These are phyloP conservation scores for Tremellales sp. DNA, from an alignment of 1,284 basidiomycete species.

Conservation along the genomic window DNA sequence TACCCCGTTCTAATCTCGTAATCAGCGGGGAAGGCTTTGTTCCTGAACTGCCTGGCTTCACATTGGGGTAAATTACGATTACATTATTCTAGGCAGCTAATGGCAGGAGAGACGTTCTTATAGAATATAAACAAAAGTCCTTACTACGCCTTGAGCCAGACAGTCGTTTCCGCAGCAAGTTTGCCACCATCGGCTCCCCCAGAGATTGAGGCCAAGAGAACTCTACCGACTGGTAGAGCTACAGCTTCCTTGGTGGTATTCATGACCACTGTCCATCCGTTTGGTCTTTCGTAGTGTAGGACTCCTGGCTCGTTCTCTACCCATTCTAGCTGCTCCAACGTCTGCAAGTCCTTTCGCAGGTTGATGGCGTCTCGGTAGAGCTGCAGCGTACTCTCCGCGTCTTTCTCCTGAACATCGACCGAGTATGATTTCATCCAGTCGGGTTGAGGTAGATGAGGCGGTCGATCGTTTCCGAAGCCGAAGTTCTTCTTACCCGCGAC, in stretches of 20 bases:
- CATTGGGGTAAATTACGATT: no score
- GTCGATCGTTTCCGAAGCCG: conserved; percentile 27
- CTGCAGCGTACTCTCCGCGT: neutral
- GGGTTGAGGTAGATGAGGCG: conserved; percentile 35
- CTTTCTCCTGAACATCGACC: conserved; percentile 29
- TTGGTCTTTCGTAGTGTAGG: conserved; percentile 2
- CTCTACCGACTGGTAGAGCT: neutral
- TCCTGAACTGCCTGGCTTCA: no score
- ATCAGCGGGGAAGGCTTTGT: no score
- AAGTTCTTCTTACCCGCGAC: conserved; percentile 16
- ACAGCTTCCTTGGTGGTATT: neutral
- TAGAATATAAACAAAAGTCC: no score
- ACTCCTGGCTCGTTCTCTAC: conserved; percentile 4
- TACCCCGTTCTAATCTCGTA: no score
- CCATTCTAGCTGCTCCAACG: conserved; percentile 37
- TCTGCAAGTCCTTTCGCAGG: conserved; percentile 22
- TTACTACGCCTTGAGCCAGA: no score
- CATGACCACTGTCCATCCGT: conserved; percentile 3
- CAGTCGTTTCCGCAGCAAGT: conserved; percentile 18
- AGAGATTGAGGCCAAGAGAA: no score
- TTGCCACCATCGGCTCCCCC: conserved; percentile 16
- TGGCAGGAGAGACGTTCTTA: no score
- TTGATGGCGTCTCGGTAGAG: neutral
- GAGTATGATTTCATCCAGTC: conserved; percentile 26
- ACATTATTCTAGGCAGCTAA: no score